Evolutionary conservation across 2,329 filamentous ascomycete species (phyloP).

Genomic region (Graphilbum sp.): DNA sequence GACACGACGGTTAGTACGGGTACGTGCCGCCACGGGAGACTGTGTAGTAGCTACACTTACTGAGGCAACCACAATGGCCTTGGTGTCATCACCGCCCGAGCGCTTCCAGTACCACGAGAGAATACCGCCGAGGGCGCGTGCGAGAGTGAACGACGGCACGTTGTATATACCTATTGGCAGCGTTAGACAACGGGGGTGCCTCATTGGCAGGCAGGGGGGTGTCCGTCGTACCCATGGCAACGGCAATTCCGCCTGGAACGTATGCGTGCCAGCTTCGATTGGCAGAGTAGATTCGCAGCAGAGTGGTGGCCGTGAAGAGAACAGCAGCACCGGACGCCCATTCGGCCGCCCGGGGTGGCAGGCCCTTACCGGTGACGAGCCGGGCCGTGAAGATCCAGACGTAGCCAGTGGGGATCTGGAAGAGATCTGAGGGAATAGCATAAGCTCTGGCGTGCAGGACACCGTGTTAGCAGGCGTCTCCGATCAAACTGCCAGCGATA

Average conservation of each 20-base stretch:
- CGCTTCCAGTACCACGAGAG: conserved; percentile 62
- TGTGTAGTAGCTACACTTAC: conserved; percentile 25
- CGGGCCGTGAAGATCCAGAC: conserved; percentile 97
- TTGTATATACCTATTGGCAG: conserved; percentile 98
- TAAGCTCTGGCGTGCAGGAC: conserved; percentile 46
- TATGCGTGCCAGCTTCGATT: conserved; percentile 52
- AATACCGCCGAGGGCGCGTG: conserved; percentile 64
- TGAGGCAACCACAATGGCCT: conserved; percentile 73
- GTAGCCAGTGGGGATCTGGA: conserved; percentile 86
- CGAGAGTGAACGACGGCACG: conserved; percentile 86
- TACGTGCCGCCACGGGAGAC: too few species aligned
- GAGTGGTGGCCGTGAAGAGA: conserved; percentile 57
- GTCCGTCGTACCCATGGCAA: conserved; percentile 74
- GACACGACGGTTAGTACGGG: too few species aligned
- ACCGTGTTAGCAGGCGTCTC: too few species aligned
- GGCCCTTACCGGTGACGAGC: conserved; percentile 75
- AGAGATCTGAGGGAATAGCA: conserved; percentile 70
- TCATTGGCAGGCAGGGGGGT: too few species aligned
- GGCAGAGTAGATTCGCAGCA: conserved; percentile 44
- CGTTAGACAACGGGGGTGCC: too few species aligned
- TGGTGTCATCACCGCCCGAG: conserved; percentile 44
- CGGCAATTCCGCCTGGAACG: conserved; percentile 85
- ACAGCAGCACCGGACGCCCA: conserved; percentile 61
- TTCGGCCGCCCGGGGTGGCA: conserved; percentile 69
- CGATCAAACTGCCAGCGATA: too few species aligned